These are phyloP conservation scores for Clathrus columnatus DNA, from an alignment of 768 basidiomycete genomes.

Conservation along the genomic window DNA sequence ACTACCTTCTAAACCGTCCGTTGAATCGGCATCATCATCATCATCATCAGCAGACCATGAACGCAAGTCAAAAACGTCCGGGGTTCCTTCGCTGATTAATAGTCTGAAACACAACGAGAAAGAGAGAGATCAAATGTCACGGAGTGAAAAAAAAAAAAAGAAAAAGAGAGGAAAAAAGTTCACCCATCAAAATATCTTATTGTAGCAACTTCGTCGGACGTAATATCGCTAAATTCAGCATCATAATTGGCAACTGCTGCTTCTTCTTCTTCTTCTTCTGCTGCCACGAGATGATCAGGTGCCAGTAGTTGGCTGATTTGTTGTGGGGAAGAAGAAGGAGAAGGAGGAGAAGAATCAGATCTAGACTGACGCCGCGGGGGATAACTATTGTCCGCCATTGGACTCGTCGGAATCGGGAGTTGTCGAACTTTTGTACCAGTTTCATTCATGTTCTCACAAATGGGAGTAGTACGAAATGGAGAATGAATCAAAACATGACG, in stretches of 20 bases:
- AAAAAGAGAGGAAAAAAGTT: slow-evolving; percentile 16
- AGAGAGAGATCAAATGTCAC: no score
- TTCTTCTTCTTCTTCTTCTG: no score
- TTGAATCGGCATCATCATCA: slow-evolving; percentile 16
- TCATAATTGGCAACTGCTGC: slow-evolving; percentile 18
- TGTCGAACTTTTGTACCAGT: slow-evolving; percentile 42
- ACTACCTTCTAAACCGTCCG: not conserved
- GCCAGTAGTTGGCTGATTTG: slow-evolving; percentile 26
- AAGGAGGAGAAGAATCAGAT: not conserved
- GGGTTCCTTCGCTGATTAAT: slow-evolving; percentile 45
- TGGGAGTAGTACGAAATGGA: slow-evolving; percentile 46
- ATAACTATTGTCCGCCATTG: not conserved
- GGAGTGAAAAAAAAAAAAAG: slow-evolving; percentile 4
- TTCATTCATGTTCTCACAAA: slow-evolving; percentile 31
- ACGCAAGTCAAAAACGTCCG: slow-evolving; percentile 45
- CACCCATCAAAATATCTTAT: slow-evolving; percentile 70
- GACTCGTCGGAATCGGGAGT: no score
- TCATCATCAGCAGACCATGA: slow-evolving; percentile 26
- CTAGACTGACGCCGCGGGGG: not conserved
- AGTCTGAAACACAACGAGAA: slow-evolving; percentile 42
- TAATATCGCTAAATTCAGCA: slow-evolving; percentile 20
- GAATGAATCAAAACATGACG: slow-evolving; percentile 61
- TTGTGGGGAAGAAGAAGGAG: slow-evolving; percentile 32
- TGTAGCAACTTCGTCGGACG: slow-evolving; percentile 29
- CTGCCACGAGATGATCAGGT: slow-evolving; percentile 36